Evolutionary conservation across 495 filamentous ascomycete genomes (phyloP), one percentile per base, ranked within the genome.

Genomic region (Rusavskia elegans): DNA sequence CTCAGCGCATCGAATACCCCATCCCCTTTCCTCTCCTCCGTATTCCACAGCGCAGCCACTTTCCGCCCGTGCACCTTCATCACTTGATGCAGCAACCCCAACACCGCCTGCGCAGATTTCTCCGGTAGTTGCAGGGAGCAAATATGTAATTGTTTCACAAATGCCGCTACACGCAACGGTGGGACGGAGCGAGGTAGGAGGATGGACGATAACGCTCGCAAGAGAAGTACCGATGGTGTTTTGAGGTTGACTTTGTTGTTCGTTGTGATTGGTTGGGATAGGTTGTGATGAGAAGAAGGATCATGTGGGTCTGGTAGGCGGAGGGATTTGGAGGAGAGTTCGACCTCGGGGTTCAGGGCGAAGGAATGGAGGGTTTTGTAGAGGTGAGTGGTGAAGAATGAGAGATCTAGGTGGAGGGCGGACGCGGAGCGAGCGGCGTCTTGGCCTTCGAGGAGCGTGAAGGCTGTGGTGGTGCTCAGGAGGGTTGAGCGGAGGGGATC

Each of bases 401-500:
- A 84, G 20, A 98, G 78, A 64, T 98, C 93, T 30, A 98, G 81
- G 56, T 87, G 81, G 3, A 96, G 78, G 9, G 68, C 59, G 17
- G 68, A 63, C 53, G 84, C 82, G 3, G 85, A 81, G 58, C 72
- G 75, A 59, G 70, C 70, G 51, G 68, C 76, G 57, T 92, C 85
- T 69, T 98, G 92, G 46, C 92, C 90, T 57, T 87, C 80, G 46
- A 98, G 76, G 1, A 98, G 78, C 10, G 89, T 86, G 63, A 97
- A 96, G 16, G 93, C 93, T 3, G 92, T 98, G 62, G 87, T 84
- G 48, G 87, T 89, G 71, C 88, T 95, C 54, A 98, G 84, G n/a
- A 98, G 80, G 20, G 85, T 74, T 66, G 95, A 86, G 51, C 92
- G 81, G 36, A 81, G 84, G 17, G 80, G 64, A 68, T 95, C 86